Conservation (phyloP, 177 flowering plant species). For the Vitis hybrid region DNA sequence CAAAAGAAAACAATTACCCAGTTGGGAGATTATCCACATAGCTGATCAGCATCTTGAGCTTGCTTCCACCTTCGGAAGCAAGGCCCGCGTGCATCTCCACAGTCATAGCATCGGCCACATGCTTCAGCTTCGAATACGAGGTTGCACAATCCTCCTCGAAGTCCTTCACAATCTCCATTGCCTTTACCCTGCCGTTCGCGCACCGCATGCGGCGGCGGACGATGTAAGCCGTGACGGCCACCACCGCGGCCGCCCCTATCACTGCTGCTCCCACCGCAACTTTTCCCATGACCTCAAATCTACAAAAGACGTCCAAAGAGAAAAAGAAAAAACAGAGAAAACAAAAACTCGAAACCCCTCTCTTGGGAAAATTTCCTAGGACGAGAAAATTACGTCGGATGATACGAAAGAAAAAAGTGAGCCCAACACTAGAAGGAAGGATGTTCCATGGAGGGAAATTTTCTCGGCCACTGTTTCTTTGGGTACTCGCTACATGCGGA, state of each 20-base stretch:
- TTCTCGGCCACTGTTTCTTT: no score
- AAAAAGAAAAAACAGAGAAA: no score
- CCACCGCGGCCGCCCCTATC: constrained; percentile 40
- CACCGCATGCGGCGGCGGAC: constrained; percentile 34
- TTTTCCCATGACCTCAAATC: constrained; percentile 29
- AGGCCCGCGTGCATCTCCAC: constrained; percentile 63
- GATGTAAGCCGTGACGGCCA: constrained; percentile 36
- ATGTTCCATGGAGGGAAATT: no score
- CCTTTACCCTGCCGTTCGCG: constrained; percentile 33
- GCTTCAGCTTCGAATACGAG: constrained; percentile 32
- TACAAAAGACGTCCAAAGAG: no score
- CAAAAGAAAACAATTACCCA: constrained; percentile 23
- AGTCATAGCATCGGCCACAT: constrained; percentile 55
- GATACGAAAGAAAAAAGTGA: no score
- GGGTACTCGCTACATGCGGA: no score
- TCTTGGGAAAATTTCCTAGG: no score
- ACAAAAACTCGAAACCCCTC: no score
- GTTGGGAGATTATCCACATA: constrained; percentile 39
- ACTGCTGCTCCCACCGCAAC: constrained; percentile 36
- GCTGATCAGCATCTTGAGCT: constrained; percentile 43
- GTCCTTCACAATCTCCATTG: constrained; percentile 42
- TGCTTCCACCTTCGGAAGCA: constrained; percentile 44
- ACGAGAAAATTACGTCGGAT: no score
- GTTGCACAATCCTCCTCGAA: constrained; percentile 48
- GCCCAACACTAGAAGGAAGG: no score